phyloP scores from a whole-genome alignment of 2,329 filamentous ascomycete species.

The Calonectria ilicicola region DNA sequence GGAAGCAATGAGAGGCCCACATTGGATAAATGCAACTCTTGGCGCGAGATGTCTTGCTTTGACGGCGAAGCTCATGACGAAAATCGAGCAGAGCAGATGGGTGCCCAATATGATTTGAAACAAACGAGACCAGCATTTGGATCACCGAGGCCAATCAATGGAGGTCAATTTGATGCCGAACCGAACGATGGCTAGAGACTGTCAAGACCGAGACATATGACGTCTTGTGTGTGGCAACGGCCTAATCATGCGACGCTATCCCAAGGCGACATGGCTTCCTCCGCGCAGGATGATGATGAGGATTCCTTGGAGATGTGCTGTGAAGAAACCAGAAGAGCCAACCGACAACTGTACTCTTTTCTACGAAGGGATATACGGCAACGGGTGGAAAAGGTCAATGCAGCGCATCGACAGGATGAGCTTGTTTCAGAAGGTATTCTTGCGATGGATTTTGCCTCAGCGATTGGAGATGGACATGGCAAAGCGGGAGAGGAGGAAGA shows the following conservation, averaged over 20 bases:
- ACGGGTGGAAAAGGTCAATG: slow-evolving; percentile 6
- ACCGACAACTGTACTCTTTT: not conserved
- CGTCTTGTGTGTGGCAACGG: not conserved
- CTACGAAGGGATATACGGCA: not conserved
- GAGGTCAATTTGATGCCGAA: not conserved
- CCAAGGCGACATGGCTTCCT: not conserved
- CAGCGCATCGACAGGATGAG: not conserved
- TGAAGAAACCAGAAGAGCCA: not conserved
- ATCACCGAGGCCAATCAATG: not conserved
- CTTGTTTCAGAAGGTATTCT: not conserved
- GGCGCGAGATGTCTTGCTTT: not conserved
- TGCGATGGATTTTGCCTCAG: slow-evolving; percentile 6
- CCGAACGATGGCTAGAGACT: not conserved
- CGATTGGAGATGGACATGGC: not conserved
- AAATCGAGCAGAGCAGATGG: not conserved
- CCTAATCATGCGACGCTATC: not conserved
- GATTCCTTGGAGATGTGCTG: not conserved
- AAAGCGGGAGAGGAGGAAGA: not conserved
- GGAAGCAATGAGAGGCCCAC: not conserved
- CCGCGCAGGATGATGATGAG: not conserved
- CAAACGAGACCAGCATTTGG: not conserved
- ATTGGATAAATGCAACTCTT: not conserved
- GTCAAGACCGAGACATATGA: not conserved
- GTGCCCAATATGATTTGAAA: not conserved
- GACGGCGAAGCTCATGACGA: not conserved